Conservation (phyloP, 2,329 filamentous ascomycete species). For the Beauveria medogensis region DNA sequence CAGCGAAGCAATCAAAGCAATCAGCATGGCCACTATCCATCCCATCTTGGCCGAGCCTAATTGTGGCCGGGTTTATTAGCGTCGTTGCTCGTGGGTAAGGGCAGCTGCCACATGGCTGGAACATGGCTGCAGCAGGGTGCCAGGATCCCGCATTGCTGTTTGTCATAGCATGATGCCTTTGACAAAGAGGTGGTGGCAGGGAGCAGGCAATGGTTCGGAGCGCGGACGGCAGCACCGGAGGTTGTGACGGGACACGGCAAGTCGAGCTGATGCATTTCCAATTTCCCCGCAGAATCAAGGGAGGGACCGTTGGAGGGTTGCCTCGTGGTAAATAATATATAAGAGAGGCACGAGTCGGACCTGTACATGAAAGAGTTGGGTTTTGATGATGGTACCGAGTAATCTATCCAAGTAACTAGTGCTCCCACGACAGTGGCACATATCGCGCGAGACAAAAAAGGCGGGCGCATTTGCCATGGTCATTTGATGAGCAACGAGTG, state of each 20-base stretch:
- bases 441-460: background rate
- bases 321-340: background rate
- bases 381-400: background rate
- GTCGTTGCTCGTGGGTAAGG: conserved; percentile 2
- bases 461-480: background rate
- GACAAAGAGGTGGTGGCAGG: background rate
- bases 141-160: conserved; percentile 1
- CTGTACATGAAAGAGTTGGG: background rate
- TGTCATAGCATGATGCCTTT: conserved; percentile 5
- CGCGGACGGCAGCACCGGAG: background rate
- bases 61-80: background rate
- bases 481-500: background rate
- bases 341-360: background rate
- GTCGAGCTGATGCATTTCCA: background rate
- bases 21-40: background rate
- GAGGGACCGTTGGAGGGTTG: background rate
- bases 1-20: background rate
- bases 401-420: background rate
- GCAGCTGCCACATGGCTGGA: conserved; percentile 1
- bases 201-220: background rate
- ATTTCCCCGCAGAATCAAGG: conserved; percentile 3
- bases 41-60: background rate
- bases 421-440: background rate
- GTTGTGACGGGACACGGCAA: background rate
- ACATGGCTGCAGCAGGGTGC: background rate